Conservation (phyloP, 306 rosid genomes). For the Cucumis cinereus region DNA sequence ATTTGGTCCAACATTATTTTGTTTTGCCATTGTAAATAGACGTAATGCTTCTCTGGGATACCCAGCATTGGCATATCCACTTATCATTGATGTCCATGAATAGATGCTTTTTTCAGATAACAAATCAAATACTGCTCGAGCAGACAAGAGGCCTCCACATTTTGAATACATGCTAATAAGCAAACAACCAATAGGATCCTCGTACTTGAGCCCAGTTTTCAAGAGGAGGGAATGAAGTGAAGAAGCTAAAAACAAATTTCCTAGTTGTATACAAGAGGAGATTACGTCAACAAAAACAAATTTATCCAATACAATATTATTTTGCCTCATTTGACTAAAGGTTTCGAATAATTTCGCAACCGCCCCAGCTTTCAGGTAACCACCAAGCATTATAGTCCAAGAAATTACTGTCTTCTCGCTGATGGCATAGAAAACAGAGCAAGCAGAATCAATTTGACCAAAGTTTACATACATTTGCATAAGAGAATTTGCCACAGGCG, state of each 20-base stretch:
- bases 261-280: neutral
- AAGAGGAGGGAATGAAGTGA: constrained; percentile 1
- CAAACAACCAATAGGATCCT: neutral
- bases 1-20: neutral
- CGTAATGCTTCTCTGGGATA: neutral
- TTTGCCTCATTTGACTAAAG: constrained; percentile 6
- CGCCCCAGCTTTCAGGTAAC: neutral
- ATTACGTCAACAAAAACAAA: neutral
- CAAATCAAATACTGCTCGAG: constrained; percentile 2
- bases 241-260: neutral
- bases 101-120: constrained; percentile 1
- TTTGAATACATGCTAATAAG: constrained; percentile 12
- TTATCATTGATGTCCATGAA: constrained; percentile 12
- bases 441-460: neutral
- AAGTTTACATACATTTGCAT: constrained; percentile 4
- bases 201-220: neutral
- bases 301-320: neutral
- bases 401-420: constrained; percentile 10
- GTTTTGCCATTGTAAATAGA: neutral
- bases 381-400: constrained; percentile 11
- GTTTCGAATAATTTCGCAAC: constrained; percentile 3
- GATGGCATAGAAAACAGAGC: neutral
- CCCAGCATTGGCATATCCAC: constrained; percentile 12
- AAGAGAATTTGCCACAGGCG: constrained; percentile 3
- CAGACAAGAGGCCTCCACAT: constrained; percentile 9